These are phyloP conservation scores for Pichia californica DNA, from an alignment of 805 yeast species.

Conservation along the genomic window DNA sequence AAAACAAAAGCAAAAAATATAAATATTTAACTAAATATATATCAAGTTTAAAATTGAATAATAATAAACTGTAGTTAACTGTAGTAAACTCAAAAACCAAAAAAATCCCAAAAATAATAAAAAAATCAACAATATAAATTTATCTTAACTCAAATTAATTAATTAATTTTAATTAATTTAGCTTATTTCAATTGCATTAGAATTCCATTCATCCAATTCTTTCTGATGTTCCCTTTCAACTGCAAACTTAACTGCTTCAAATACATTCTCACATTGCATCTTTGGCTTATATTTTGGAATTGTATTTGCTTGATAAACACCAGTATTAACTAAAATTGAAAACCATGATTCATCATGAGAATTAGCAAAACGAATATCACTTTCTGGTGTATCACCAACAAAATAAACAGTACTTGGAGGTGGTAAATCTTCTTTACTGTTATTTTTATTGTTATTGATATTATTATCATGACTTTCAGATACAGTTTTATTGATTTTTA, in stretches of 20 bases:
- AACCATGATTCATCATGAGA: slow-evolving; percentile 81
- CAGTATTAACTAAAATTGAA: slow-evolving; percentile 80
- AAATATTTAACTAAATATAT: no score
- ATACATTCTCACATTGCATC: slow-evolving; percentile 62
- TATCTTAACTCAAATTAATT: no score
- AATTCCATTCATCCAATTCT: slow-evolving; percentile 73
- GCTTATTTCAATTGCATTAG: slow-evolving; percentile 21
- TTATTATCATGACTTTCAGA: no score
- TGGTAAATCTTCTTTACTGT: slow-evolving; percentile 51
- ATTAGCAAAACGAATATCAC: slow-evolving; percentile 82
- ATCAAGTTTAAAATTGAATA: no score
- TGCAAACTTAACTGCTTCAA: slow-evolving; percentile 79
- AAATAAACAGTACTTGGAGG: slow-evolving; percentile 83
- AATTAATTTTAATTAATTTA: no score
- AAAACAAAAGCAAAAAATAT: no score
- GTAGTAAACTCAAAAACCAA: no score
- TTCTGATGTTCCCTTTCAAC: slow-evolving; percentile 71
- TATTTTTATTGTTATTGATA: no score
- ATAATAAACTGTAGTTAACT: no score
- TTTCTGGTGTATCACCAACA: slow-evolving; percentile 88
- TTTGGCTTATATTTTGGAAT: slow-evolving; percentile 76
- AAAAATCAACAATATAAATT: no score
- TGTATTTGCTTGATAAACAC: slow-evolving; percentile 79
- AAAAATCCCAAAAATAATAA: no score
- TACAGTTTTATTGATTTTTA: slow-evolving; percentile 25